Base-by-base conservation (phyloP, 2,329 filamentous ascomycete species). In the Fusarium sp. region DNA sequence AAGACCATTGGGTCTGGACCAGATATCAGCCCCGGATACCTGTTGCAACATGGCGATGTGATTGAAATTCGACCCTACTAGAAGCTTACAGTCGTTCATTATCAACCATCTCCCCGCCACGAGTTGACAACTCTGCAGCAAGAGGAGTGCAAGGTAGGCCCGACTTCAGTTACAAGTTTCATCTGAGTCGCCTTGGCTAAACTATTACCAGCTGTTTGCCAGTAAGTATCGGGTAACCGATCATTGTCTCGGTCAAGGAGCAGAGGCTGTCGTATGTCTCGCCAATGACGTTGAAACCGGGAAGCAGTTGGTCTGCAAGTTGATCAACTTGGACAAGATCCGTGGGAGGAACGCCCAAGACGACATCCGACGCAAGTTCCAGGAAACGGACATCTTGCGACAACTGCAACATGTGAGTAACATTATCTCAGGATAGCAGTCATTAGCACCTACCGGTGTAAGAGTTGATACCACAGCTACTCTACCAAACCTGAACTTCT, bases 231-330 rank as follows among this genome's bases (percentile, higher is more conserved):
- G 55, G 1, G 55, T 83, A 32, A 78, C 78, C 7, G 65, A 77
- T 13, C 76, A 77, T 14, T 79, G 80, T 43, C 75, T 83, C 11
- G 81, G 81, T 3, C 72, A 77, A 34, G 81, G 81, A 4, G 74
- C 78, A 23, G 79, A 82, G 62, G 81, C 76, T 16, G 66, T 73
- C 18, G 80, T 82, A 14, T 80, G 78, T 49, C 71, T 82, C 9
- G 78, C 81, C 10, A 75, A 84, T 4, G 83, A 92, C 18, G 76
- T 80, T 25, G 77, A 76, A 9, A 87, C 85, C 1, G 82, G 83
- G 40, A 84, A 83, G 58, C 91, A 93, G 72, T 69, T 92, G 21
- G 90, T 90, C 13, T 93, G 91, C 81, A 93, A 93, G 72, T 78
- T 92, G 11, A 81, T 92, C 54, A 81, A 87, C 55, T 73, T 91